Evolutionary conservation across 1,284 basidiomycete genomes (phyloP).

Genomic region (Papiliotrema flavescens): DNA sequence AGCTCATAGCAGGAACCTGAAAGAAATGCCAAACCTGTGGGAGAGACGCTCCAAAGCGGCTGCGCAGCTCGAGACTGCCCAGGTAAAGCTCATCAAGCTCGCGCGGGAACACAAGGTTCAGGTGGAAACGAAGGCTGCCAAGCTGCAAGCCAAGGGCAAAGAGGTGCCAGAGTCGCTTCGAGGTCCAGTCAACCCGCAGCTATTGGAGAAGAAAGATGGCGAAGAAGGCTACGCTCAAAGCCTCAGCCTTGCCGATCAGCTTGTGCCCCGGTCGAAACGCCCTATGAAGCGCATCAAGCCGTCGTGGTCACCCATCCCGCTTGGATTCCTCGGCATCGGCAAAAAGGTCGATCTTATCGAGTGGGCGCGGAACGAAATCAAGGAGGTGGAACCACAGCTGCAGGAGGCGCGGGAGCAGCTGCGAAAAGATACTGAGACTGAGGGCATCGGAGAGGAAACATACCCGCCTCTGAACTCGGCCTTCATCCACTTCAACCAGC

Average conservation of each 20-base stretch:
- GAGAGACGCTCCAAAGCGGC: slow-evolving; percentile 59
- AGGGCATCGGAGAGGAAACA: slow-evolving; percentile 50
- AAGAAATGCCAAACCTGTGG: slow-evolving; percentile 62
- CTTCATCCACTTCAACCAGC: slow-evolving; percentile 89
- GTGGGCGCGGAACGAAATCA: slow-evolving; percentile 60
- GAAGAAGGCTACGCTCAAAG: slow-evolving; percentile 4
- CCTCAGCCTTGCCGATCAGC: slow-evolving; percentile 52
- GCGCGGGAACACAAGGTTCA: slow-evolving; percentile 49
- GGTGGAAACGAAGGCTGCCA: slow-evolving; percentile 26
- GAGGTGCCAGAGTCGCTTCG: slow-evolving; percentile 32
- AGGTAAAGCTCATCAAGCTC: slow-evolving; percentile 58
- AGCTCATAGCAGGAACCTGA: slow-evolving; percentile 50
- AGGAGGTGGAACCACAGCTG: slow-evolving; percentile 28
- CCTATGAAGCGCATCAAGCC: slow-evolving; percentile 74
- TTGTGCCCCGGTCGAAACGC: slow-evolving; percentile 66
- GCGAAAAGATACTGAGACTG: slow-evolving; percentile 45
- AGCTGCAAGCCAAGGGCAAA: slow-evolving; percentile 36
- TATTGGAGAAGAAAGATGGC: slow-evolving; percentile 13
- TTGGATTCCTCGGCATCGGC: slow-evolving; percentile 60
- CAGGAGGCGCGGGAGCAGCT: slow-evolving; percentile 48
- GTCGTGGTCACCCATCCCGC: slow-evolving; percentile 57
- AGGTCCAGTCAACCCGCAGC: slow-evolving; percentile 33
- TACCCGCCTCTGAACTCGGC: slow-evolving; percentile 70
- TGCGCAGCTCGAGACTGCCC: slow-evolving; percentile 62
- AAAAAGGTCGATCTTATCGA: slow-evolving; percentile 88